These are phyloP conservation scores for Mallotus japonicus DNA, from an alignment of 441 rosid species.

Conservation along the genomic window DNA sequence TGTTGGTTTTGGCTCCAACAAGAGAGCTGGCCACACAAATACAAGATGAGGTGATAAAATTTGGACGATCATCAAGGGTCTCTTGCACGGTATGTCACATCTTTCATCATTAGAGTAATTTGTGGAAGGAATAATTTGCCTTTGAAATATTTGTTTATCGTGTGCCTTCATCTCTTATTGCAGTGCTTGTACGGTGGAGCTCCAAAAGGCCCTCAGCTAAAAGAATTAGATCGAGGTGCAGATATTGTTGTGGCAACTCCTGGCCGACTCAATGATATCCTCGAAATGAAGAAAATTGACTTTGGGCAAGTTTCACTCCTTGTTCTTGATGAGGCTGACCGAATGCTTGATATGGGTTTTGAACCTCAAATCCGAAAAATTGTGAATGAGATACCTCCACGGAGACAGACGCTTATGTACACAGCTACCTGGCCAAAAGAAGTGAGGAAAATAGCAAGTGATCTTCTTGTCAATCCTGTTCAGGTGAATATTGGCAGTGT, in stretches of 20 bases:
- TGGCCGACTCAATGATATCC: conserved; percentile 92
- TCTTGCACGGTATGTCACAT: conserved; percentile 73
- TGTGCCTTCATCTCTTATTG: conserved; percentile 21
- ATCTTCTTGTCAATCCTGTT: conserved; percentile 86
- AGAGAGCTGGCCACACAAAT: conserved; percentile 97
- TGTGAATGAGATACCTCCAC: conserved; percentile 87
- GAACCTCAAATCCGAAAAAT: conserved; percentile 97
- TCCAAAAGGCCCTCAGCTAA: conserved; percentile 81
- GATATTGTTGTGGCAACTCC: conserved; percentile 99
- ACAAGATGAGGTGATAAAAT: conserved; percentile 80
- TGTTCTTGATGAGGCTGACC: conserved; percentile 96
- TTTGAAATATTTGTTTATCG: conserved; percentile 19
- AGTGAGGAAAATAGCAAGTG: conserved; percentile 85
- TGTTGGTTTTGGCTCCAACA: conserved; percentile 88
- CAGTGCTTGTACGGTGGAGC: conserved; percentile 99
- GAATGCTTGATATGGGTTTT: conserved; percentile 99
- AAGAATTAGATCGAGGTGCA: conserved; percentile 79
- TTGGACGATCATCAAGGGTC: conserved; percentile 80
- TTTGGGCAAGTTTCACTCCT: conserved; percentile 80
- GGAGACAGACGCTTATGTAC: conserved; percentile 90
- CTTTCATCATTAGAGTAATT: neutral
- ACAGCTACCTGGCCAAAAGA: conserved; percentile 99
- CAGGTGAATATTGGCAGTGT: conserved; percentile 97
- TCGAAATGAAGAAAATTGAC: conserved; percentile 78
- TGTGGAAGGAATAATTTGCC: neutral